A percentile compares a stretch with the other conserved stretches of the same genome.
These are phyloP conservation scores for Neoboletus brunneissimus DNA, from an alignment of 768 basidiomycete genomes.

Conservation along the genomic window DNA sequence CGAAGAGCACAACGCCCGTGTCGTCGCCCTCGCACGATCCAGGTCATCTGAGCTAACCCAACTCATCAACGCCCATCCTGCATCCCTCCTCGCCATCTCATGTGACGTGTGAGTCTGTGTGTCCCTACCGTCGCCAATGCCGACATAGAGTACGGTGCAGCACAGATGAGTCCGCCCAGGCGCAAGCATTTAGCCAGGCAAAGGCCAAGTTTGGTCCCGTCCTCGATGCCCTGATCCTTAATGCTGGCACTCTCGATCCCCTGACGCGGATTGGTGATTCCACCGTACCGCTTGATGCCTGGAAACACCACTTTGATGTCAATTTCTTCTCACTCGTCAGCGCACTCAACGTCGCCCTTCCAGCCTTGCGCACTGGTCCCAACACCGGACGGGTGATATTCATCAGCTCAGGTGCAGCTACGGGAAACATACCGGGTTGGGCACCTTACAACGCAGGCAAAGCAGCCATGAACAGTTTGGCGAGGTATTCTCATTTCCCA, in stretches of 20 bases:
- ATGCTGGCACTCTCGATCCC: conserved; percentile 79
- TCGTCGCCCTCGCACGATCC: conserved; percentile 76
- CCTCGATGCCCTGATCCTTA: conserved; percentile 73
- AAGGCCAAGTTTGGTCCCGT: conserved; percentile 56
- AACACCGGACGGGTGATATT: conserved; percentile 69
- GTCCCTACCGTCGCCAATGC: not conserved
- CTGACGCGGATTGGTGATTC: conserved; percentile 55
- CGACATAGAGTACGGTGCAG: conserved; percentile 37
- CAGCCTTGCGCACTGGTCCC: conserved; percentile 60
- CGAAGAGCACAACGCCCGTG: conserved; percentile 56
- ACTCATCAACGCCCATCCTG: conserved; percentile 40
- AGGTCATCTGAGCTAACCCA: conserved; percentile 59
- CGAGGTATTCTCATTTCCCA: conserved; percentile 47
- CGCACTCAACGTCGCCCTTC: conserved; percentile 63
- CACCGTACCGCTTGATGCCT: conserved; percentile 49
- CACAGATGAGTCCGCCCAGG: conserved; percentile 52
- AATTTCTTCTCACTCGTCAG: conserved; percentile 86
- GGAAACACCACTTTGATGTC: conserved; percentile 76
- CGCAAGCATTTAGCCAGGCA: conserved; percentile 54
- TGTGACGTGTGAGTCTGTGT: conserved; percentile 70
- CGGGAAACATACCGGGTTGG: conserved; percentile 66
- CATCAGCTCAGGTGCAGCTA: conserved; percentile 83
- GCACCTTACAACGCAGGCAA: conserved; percentile 81
- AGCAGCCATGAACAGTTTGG: conserved; percentile 86
- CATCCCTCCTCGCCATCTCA: conserved; percentile 49